Evolutionary conservation across 2,329 filamentous ascomycete species (phyloP).

Genomic region (Paecilomyces niveus): DNA sequence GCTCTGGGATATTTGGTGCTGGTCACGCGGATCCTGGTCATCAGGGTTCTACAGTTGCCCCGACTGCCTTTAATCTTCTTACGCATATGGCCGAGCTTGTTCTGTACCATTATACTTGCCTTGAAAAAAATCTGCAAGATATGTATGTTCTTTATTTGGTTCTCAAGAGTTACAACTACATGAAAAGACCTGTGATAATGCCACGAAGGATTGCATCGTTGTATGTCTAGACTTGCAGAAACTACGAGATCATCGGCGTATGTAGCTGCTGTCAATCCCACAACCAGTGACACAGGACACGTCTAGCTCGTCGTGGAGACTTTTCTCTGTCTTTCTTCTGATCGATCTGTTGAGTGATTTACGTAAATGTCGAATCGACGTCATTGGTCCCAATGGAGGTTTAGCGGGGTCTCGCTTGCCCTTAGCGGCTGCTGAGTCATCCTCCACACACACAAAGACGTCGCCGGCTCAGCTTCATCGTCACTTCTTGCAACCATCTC

Average conservation of each 20-base stretch:
- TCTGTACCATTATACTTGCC: neutral
- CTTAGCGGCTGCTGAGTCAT: conserved; percentile 33
- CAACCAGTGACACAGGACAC: no score
- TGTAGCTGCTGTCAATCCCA: neutral
- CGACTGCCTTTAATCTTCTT: neutral
- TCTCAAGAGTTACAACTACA: neutral
- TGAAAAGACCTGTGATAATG: neutral
- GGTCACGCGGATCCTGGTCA: neutral
- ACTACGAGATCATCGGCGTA: neutral
- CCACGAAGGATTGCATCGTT: neutral
- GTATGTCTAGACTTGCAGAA: neutral
- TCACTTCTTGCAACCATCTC: conserved; percentile 37
- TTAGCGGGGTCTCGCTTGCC: conserved; percentile 6
- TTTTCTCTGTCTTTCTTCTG: no score
- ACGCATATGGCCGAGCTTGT: neutral
- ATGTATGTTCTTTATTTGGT: neutral
- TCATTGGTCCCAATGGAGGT: neutral
- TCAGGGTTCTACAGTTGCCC: neutral
- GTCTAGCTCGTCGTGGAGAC: no score
- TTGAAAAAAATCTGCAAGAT: neutral
- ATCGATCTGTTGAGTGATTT: neutral
- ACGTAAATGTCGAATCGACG: neutral
- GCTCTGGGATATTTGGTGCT: neutral
- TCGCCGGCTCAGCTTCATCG: conserved; percentile 21
- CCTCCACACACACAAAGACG: conserved; percentile 34